These are phyloP conservation scores for Hippophae tibetana DNA, from an alignment of 306 rosid genomes.

Conservation along the genomic window DNA sequence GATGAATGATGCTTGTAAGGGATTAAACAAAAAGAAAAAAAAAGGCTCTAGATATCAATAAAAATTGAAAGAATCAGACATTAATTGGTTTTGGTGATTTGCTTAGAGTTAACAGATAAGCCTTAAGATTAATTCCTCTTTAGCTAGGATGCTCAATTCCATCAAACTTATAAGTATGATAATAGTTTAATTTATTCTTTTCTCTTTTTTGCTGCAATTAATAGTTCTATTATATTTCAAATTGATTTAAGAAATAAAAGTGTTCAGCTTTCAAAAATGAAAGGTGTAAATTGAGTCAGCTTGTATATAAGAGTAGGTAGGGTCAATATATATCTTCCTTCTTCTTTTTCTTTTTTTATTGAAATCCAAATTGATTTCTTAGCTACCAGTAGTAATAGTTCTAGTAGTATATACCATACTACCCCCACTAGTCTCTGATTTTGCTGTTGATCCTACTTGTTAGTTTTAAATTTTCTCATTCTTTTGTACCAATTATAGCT, in stretches of 20 bases:
- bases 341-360: slow-evolving; percentile 2
- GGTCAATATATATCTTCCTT: slow-evolving; percentile 25
- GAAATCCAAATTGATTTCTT: slow-evolving; percentile 20
- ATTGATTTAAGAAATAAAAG: slow-evolving; percentile 27
- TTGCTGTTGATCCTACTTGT: slow-evolving; percentile 42
- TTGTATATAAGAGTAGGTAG: slow-evolving; percentile 33
- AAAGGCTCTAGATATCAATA: slow-evolving; percentile 1
- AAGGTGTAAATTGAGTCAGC: slow-evolving; percentile 24
- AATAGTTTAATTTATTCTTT: slow-evolving; percentile 4
- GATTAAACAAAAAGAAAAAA: slow-evolving; percentile 12
- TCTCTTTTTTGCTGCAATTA: background rate
- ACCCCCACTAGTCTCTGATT: slow-evolving; percentile 26
- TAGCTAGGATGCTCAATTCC: slow-evolving; percentile 3
- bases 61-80: slow-evolving; percentile 13
- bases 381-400: slow-evolving; percentile 17
- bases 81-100: slow-evolving; percentile 16
- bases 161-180: slow-evolving; percentile 5
- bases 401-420: too few relatives aligned
- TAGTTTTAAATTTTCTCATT: background rate
- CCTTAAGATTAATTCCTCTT: background rate
- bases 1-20: slow-evolving; percentile 26
- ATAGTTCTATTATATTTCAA: slow-evolving; percentile 2
- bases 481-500: background rate
- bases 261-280: slow-evolving; percentile 26
- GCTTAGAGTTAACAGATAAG: slow-evolving; percentile 10